Evolutionary conservation across 2,329 filamentous ascomycete genomes (phyloP), one percentile per base, ranked within the genome.

Genomic region (Fusarium setosum): DNA sequence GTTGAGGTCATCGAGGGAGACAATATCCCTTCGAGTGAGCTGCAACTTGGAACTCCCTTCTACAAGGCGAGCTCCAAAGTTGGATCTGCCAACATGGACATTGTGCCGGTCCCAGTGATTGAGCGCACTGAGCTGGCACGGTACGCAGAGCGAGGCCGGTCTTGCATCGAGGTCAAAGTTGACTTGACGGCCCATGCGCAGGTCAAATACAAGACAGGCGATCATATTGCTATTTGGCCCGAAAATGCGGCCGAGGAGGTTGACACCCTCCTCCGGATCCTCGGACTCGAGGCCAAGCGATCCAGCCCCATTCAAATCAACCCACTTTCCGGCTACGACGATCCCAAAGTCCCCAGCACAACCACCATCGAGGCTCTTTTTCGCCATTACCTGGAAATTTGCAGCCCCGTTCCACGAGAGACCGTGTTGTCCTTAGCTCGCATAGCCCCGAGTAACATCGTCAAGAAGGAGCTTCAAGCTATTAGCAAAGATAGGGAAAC

Each of bases 151-250:
- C 42, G 21, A 34, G 42, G n/a, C 2, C 42, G 17, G 10, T 38
- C 53, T 10, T 64, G 61, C 13, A 52, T 64, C 20, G 49, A 64
- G 11, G 41, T 58, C 12, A 61, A 52, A 26, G 17, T 47, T 13
- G 26, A 47, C 18, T 1, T 47, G 2, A 32, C 42, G 2, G 24
- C 26, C 1, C 26, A 47, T 2, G 15, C 18, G 3, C 24, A 47
- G 5, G 26, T 47, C 17, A 47, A 47, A 17, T 47, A 47, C 4
- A 47, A 47, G 18, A 47, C 42, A 3, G 42, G 42, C 4, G 42
- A 47, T 17, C 42, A 47, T 2, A 47, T 47, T 1, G 42, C 42
- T 0, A 26, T 47, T 2, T 47, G 42, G 42, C 26, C 42, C 1
- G 26, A 32, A 1, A 47, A 47, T 17, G 20, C 42, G 2, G 2